phyloP scores from a whole-genome alignment of 1,139 yeast genomes.

The Schizosaccharomyces versatilis region DNA sequence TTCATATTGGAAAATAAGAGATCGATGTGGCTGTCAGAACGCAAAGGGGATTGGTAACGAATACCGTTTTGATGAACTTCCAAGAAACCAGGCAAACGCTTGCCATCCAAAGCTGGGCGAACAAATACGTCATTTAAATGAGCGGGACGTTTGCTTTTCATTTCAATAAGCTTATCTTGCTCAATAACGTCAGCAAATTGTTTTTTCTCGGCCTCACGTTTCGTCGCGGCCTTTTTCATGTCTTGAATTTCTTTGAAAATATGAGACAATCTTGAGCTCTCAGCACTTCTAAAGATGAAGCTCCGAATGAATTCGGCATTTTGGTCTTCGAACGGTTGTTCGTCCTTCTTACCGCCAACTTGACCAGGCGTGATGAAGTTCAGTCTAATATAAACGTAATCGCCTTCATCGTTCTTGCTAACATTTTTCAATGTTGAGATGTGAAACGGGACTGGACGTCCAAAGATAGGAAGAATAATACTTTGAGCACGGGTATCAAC shows the following conservation, averaged over 20 bases:
- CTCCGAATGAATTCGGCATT: slow-evolving; percentile 73
- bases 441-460: slow-evolving; percentile 95
- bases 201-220: slow-evolving; percentile 75
- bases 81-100: slow-evolving; percentile 75
- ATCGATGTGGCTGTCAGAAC: slow-evolving; percentile 72
- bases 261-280: slow-evolving; percentile 77
- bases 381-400: slow-evolving; percentile 67
- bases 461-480: slow-evolving; percentile 71
- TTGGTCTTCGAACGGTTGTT: slow-evolving; percentile 79
- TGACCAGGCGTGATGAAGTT: slow-evolving; percentile 89
- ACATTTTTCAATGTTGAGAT: slow-evolving; percentile 86
- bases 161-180: slow-evolving; percentile 70
- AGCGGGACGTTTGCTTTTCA: slow-evolving; percentile 55
- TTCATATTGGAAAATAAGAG: slow-evolving; percentile 74
- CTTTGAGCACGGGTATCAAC: slow-evolving; percentile 80
- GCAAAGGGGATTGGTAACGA: slow-evolving; percentile 60
- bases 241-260: slow-evolving; percentile 80
- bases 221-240: slow-evolving; percentile 74
- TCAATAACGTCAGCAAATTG: slow-evolving; percentile 87
- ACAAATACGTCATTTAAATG: slow-evolving; percentile 73
- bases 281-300: slow-evolving; percentile 71
- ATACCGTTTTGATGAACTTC: slow-evolving; percentile 92
- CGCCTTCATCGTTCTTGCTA: slow-evolving; percentile 90
- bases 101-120: slow-evolving; percentile 91
- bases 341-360: slow-evolving; percentile 42